Evolutionary conservation across 345 rosid genomes (phyloP), one percentile per base, ranked within the genome.

Genomic region (Garcia nutans): DNA sequence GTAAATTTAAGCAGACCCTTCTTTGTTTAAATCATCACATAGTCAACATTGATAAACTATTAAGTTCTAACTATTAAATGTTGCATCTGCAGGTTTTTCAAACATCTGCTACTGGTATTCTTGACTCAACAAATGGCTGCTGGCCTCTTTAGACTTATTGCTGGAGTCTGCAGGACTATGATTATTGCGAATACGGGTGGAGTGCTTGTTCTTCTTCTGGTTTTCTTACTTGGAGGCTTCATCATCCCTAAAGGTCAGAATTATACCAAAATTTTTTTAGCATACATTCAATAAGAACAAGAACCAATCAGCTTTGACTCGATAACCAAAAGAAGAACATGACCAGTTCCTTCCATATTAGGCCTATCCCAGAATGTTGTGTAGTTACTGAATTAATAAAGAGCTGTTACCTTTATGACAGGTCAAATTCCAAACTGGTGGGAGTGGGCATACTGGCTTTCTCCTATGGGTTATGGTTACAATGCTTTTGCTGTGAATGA

Each of bases 381-480:
- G 2, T 22, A 22, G n/a, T 37, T 24, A 20, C 3, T 42, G 68
- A 12, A 20, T 8, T 65, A 50, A 11, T 54, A 9, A 10, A 65
- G n/a, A 16, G 49, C 37, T 72, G 31, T 16, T 74, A 22, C 2
- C 67, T 71, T 73, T 26, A 37, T 76, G 52, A 80, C 87, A 92
- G 97, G 74, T 58, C 58, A 87, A 44, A 88, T 95, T 79, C 99
- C 97, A 49, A 74, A 45, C 7, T 91, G 99, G 99, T 93, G 97
- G 97, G 60, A 70, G 28, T 95, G 99, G 99, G 97, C 85, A 73
- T 87, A 95, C 74, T 95, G 99, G 99, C 72, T 90, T 70, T 95
- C 99, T 37, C 99, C 99, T 13, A 5, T 95, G 86, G 67, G 84
- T 44, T 95, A 95, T 37, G 87, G 87, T 75, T 91, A 59, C 84